Base-by-base conservation (phyloP, 306 rosid species). In the Coriaria nepalensis region DNA sequence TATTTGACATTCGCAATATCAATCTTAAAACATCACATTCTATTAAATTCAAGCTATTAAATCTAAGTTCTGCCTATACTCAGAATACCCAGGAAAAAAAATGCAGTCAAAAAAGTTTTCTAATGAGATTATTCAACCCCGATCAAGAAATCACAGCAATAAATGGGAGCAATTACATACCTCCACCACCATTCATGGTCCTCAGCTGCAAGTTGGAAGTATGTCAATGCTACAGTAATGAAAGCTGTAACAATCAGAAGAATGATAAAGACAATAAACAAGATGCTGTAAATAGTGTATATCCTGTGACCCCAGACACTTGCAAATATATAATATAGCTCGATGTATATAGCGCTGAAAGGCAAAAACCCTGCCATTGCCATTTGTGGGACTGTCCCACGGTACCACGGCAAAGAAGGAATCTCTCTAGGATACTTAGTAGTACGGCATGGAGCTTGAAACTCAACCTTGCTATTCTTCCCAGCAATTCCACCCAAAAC, bases 111-210 rank as follows among this genome's bases (percentile, higher is more conserved):
- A n/a, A n/a, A n/a, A n/a, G n/a, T n/a, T n/a, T n/a, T n/a, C n/a
- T n/a, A n/a, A n/a, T n/a, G n/a, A n/a, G n/a, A n/a, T n/a, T n/a
- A n/a, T n/a, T n/a, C n/a, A n/a, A n/a, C n/a, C n/a, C n/a, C n/a
- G n/a, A n/a, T n/a, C n/a, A n/a, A 34, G 49, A 61, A 12, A 53
- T 45, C 35, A 43, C 43, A 33, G 13, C 60, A 32, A 52, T 4
- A 38, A 41, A 14, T 6, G 32, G 20, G 2, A 53, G 49, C 8
- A 52, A 51, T 2, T 44, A 49, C 72, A 40, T 72, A 79, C 87
- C 87, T 79, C 87, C 87, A 79, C 87, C 87, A 79, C 87, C 87
- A 79, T 60, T 75, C 73, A 48, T 79, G 87, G 52, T 79, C 87
- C 68, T 79, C 87, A 37, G 87, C 82, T 56, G 82, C 79, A 60